Evolutionary conservation across 805 yeast genomes (phyloP), one percentile per base, ranked within the genome.

Genomic region (Kodamaea jinghongensis): DNA sequence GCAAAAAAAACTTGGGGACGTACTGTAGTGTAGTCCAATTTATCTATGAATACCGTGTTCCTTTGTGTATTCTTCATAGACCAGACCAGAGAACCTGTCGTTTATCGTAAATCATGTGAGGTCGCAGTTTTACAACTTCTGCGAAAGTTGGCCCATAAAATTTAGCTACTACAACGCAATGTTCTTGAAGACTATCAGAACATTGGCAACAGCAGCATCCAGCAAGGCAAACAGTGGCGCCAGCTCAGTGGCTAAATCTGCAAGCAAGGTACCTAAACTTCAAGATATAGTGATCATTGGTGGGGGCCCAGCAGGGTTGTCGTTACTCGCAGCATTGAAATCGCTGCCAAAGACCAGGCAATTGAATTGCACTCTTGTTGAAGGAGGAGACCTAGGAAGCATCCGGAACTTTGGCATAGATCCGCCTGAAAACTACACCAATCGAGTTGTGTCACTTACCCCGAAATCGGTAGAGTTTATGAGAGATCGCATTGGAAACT

Each of bases 251-350:
- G 30, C 30, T 5, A 12, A 7, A 20, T 8, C 23, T 5, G 23
- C 30, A 5, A n/a, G 5, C 13, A 27, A 27, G 13, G 30, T 34
- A 7, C 34, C 37, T 16, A 43, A 36, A 28, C 41, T 47, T 15
- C 70, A 60, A 20, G 97, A 91, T 60, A 77, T 93, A 14, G 81
- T 87, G 6, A 85, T 93, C 39, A 85, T 93, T 27, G 99, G 99
- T 27, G 98, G 95, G 6, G 99, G 99, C 0, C 96, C 98, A 1
- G 98, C 98, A 1, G 99, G 99, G 0, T 65, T 93, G 41, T 83
- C 96, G 1, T 65, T 93, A 27, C 81, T 93, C 4, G 76, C 96
- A 0, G 95, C 95, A 0, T 63, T 91, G 42, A 84, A 86, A 56
- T 71, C 73, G 48, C 82, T 89, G 1, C 79, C 83, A 2, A 58